Percentiles rank a stretch among this genome's conserved stretches.
Evolutionary conservation across 257 asterid species (phyloP).

Genomic region (Buddleja alternifolia): DNA sequence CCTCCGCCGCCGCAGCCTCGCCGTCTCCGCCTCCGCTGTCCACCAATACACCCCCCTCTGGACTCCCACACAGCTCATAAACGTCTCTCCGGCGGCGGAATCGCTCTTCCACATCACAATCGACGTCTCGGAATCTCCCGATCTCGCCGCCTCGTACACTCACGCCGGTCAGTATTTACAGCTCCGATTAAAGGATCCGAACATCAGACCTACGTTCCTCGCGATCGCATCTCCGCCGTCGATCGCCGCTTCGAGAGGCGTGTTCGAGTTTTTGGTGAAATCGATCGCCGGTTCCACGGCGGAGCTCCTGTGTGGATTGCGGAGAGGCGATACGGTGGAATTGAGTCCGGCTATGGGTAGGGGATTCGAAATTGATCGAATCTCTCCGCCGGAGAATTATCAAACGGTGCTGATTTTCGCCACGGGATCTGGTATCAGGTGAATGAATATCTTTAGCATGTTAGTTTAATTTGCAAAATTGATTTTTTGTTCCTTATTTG

Average conservation of each 20-base stretch:
- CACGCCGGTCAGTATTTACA: slow-evolving; percentile 81
- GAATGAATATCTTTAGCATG: neutral
- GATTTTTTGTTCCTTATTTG: neutral
- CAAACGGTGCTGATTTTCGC: slow-evolving; percentile 87
- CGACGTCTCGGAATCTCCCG: slow-evolving; percentile 84
- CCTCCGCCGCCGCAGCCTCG: slow-evolving; percentile 42
- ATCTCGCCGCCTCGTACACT: slow-evolving; percentile 66
- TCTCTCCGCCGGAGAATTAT: slow-evolving; percentile 67
- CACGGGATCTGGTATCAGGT: slow-evolving; percentile 97
- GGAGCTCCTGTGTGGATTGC: slow-evolving; percentile 70
- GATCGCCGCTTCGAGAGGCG: slow-evolving; percentile 55
- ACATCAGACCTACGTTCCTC: slow-evolving; percentile 56
- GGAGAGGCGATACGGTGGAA: slow-evolving; percentile 80
- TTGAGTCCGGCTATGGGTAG: slow-evolving; percentile 73
- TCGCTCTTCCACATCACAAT: slow-evolving; percentile 60
- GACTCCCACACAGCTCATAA: slow-evolving; percentile 57
- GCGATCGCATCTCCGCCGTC: slow-evolving; percentile 92
- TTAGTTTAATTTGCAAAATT: neutral
- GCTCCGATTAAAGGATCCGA: slow-evolving; percentile 59
- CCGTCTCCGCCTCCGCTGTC: slow-evolving; percentile 57
- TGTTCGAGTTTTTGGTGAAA: slow-evolving; percentile 80
- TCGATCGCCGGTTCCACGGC: slow-evolving; percentile 78
- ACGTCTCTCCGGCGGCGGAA: slow-evolving; percentile 72
- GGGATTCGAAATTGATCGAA: slow-evolving; percentile 69
- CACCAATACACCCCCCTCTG: slow-evolving; percentile 55